A percentile compares a stretch with the other conserved stretches of the same genome.
phyloP scores from a whole-genome alignment of 2,329 filamentous ascomycete species.

The Colletotrichum sp. region DNA sequence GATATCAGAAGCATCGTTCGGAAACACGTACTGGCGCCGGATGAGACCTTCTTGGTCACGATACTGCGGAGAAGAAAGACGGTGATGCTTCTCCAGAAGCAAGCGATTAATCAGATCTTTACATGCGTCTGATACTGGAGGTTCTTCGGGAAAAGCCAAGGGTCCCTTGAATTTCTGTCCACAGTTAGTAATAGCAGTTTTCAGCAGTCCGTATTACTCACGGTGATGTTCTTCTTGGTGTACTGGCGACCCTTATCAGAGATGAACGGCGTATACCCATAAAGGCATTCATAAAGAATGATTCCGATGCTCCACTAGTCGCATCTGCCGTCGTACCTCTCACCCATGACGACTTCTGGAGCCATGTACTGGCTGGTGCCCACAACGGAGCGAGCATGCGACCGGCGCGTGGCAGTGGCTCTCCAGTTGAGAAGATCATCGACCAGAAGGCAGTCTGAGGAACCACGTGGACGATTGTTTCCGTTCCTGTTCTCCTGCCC shows the following conservation, averaged over 20 bases:
- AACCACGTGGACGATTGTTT: not conserved
- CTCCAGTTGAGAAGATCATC: slow-evolving; percentile 71
- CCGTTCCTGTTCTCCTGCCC: not conserved
- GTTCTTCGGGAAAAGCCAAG: slow-evolving; percentile 72
- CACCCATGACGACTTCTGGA: slow-evolving; percentile 84
- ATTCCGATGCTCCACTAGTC: slow-evolving; percentile 98
- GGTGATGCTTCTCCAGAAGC: slow-evolving; percentile 74
- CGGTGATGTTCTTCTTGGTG: slow-evolving; percentile 86
- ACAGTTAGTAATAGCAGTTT: not conserved
- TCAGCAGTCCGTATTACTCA: slow-evolving; percentile 42
- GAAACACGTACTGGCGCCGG: slow-evolving; percentile 71
- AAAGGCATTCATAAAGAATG: slow-evolving; percentile 93
- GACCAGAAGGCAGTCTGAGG: slow-evolving; percentile 14
- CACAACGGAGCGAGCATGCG: slow-evolving; percentile 83
- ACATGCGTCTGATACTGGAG: slow-evolving; percentile 71
- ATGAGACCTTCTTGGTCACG: not conserved
- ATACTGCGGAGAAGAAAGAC: slow-evolving; percentile 67
- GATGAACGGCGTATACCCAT: slow-evolving; percentile 89
- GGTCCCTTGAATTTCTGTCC: slow-evolving; percentile 70
- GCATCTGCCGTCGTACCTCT: slow-evolving; percentile 88
- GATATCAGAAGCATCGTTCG: slow-evolving; percentile 87
- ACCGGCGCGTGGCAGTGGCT: slow-evolving; percentile 70
- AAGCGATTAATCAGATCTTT: slow-evolving; percentile 78
- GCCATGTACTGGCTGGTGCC: slow-evolving; percentile 99
- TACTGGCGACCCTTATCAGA: slow-evolving; percentile 77